Evolutionary conservation across 139 green algal species (phyloP), one percentile per base, ranked within the genome.

Genomic region (Coccomyxa sp.): DNA sequence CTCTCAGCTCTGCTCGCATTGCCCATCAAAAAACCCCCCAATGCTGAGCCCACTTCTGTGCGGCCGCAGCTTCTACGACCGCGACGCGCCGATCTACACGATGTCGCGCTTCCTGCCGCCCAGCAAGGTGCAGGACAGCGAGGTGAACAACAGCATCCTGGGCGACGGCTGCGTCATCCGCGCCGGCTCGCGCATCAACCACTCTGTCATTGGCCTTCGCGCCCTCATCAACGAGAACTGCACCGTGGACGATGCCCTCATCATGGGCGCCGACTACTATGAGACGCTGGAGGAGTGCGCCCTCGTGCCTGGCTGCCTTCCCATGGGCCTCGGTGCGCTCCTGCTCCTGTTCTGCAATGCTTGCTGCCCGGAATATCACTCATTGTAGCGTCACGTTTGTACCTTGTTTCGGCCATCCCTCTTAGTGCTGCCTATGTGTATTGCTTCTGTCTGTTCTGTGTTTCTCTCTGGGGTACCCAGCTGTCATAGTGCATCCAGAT

Each of bases 251-350:
- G 92, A 97, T 87, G 79, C 88, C 15, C 84, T 97, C 58, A 84
- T 84, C 12, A 87, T 97, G 87, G 97, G 97, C 14, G 94, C 96
- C n/a, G 97, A 99, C 91, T 99, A 96, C 86, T 99, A 99, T 83
- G 96, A 99, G 91, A 94, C 86, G 9, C 90, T 98, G 51, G 90
- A 95, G 28, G 89, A 98, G 89, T 89, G 89, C 31, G 87, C 85
- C 13, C 79, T 96, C 13, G 68, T 96, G 32, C 90, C 86, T 0
- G 95, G 96, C 58, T 95, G 92, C 78, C 90, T 99, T 82, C 97
- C 97, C 12, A 92, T 99, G 67, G 97, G 97, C 74, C 92, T 99
- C 74, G 97, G 97, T 81, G 91, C 91, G 85, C 58, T 38, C 76
- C 17, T 25, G 27, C 79, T 51, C 38, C 3, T 3, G 38, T 7